Conservation (phyloP, 768 basidiomycete species). For the Butyriboletus loyo region DNA sequence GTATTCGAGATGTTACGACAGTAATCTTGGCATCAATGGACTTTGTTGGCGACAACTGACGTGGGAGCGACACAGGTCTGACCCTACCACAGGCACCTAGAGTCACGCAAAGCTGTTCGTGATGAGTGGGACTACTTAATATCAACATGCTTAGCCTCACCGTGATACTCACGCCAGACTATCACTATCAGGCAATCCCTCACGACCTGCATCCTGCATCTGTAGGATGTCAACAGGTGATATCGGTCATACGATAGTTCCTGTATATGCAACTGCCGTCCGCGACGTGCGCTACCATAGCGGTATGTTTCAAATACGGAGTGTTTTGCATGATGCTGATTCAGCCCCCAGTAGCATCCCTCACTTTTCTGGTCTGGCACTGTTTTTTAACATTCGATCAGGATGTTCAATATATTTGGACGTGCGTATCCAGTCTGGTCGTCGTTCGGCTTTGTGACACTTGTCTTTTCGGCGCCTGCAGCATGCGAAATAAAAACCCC, state of each 20-base stretch:
- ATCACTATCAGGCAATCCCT: neutral
- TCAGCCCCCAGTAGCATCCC: constrained; percentile 2
- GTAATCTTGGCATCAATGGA: no score
- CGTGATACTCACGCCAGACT: neutral
- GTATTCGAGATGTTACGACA: no score
- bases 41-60: no score
- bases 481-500: no score
- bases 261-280: neutral
- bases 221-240: neutral
- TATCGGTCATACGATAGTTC: neutral
- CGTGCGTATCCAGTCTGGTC: constrained; percentile 10
- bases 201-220: neutral
- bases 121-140: no score
- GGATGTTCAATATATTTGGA: no score
- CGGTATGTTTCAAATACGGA: neutral
- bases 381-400: no score
- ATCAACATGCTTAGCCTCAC: no score
- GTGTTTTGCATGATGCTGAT: neutral
- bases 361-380: constrained; percentile 10
- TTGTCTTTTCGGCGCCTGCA: neutral
- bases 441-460: neutral
- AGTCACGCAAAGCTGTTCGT: no score
- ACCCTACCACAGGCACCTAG: no score
- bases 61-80: no score
- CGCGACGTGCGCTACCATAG: no score